phyloP scores from a whole-genome alignment of 768 basidiomycete genomes.

The Amanita inopinata region DNA sequence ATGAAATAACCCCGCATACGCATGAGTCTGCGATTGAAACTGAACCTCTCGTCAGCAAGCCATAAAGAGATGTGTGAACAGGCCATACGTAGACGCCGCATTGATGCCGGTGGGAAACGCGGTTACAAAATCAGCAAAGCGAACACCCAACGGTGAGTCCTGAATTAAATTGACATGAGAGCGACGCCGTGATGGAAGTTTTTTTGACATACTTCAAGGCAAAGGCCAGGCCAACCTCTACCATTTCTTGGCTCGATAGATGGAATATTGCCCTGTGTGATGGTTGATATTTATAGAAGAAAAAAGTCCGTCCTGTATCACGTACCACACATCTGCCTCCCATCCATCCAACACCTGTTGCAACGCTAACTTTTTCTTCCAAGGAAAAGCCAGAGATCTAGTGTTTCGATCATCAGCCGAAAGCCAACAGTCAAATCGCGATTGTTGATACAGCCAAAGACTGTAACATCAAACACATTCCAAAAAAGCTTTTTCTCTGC shows the following conservation, averaged over 20 bases:
- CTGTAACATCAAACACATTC: background rate
- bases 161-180: no score
- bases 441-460: no score
- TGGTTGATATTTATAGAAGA: background rate
- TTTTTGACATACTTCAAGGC: conserved; percentile 48
- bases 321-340: conserved; percentile 59
- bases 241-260: conserved; percentile 30
- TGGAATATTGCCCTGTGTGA: conserved; percentile 44
- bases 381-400: conserved; percentile 42
- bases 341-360: conserved; percentile 61
- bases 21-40: conserved; percentile 71
- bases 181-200: no score
- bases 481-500: conserved; percentile 10
- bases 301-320: conserved; percentile 2
- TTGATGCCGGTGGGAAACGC: conserved; percentile 83
- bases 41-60: conserved; percentile 16
- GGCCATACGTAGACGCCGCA: conserved; percentile 63
- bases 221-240: conserved; percentile 57
- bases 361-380: conserved; percentile 54
- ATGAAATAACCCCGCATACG: conserved; percentile 69
- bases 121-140: conserved; percentile 61
- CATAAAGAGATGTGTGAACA: background rate
- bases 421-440: no score
- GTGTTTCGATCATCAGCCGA: no score
- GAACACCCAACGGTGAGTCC: conserved; percentile 74